phyloP scores from a whole-genome alignment of 805 yeast species.

The Candida tallmaniae region DNA sequence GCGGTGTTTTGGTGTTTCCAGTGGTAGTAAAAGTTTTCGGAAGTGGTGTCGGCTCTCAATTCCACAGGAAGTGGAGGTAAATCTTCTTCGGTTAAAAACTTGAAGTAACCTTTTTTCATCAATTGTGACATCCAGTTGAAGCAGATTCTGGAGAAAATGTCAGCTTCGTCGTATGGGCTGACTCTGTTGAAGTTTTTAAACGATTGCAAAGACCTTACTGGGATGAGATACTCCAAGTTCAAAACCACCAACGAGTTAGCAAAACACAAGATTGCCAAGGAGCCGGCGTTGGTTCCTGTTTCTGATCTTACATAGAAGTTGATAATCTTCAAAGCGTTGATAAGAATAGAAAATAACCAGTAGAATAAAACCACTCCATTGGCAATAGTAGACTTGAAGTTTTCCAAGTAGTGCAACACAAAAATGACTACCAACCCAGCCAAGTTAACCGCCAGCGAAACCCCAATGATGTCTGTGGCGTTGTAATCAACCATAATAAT shows the following conservation, averaged over 20 bases:
- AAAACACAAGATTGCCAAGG: constrained; percentile 26
- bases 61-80: constrained; percentile 74
- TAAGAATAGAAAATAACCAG: constrained; percentile 60
- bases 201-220: constrained; percentile 25
- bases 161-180: constrained; percentile 53
- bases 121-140: constrained; percentile 90
- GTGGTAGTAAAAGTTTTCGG: constrained; percentile 44
- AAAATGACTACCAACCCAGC: constrained; percentile 49
- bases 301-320: constrained; percentile 36
- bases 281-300: constrained; percentile 15
- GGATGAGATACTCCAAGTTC: constrained; percentile 39
- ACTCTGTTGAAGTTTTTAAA: constrained; percentile 11
- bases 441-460: constrained; percentile 24
- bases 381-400: constrained; percentile 59
- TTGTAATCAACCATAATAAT: constrained; percentile 13
- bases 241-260: constrained; percentile 40
- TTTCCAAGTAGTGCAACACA: constrained; percentile 66
- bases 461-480: constrained; percentile 20
- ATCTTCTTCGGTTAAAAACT: constrained; percentile 54
- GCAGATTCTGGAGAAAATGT: constrained; percentile 70
- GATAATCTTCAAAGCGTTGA: constrained; percentile 42
- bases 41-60: constrained; percentile 51
- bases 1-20: constrained; percentile 56
- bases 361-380: constrained; percentile 65
- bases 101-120: constrained; percentile 72